These are phyloP conservation scores for Neoboletus magnificus DNA, from an alignment of 768 basidiomycete species.

Conservation along the genomic window DNA sequence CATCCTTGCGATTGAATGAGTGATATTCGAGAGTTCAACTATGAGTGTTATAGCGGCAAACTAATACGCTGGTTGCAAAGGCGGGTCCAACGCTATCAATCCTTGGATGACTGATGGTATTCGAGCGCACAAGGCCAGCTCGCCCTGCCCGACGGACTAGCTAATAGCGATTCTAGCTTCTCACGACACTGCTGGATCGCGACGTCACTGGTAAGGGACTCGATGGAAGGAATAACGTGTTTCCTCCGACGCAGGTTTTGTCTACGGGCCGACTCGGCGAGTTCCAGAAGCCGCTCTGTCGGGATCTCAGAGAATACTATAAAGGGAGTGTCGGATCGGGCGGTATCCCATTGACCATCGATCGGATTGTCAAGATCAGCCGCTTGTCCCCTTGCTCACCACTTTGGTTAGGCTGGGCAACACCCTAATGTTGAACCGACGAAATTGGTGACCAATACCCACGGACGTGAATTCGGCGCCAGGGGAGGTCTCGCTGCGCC, in stretches of 20 bases:
- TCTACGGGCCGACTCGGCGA: no score
- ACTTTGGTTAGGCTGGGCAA: no score
- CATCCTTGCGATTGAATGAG: background rate
- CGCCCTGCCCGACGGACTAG: background rate
- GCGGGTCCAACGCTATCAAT: background rate
- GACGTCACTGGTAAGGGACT: background rate
- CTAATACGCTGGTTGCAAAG: background rate
- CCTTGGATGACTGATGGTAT: background rate
- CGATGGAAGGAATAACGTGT: background rate
- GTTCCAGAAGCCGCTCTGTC: background rate
- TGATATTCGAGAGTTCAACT: background rate
- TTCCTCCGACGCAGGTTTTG: background rate
- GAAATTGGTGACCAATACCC: no score
- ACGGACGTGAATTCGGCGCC: no score
- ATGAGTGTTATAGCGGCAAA: background rate
- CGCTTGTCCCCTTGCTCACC: background rate
- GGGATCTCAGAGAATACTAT: background rate
- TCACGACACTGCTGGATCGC: background rate
- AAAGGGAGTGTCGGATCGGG: background rate
- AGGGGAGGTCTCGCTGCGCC: background rate
- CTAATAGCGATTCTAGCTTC: background rate
- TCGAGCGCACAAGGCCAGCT: background rate
- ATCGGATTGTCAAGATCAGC: background rate
- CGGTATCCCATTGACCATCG: background rate
- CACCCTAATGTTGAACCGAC: no score